Percentiles rank a stretch among this genome's conserved stretches.
Conservation (phyloP, 805 yeast species). For the Middelhovenomyces tepae region DNA sequence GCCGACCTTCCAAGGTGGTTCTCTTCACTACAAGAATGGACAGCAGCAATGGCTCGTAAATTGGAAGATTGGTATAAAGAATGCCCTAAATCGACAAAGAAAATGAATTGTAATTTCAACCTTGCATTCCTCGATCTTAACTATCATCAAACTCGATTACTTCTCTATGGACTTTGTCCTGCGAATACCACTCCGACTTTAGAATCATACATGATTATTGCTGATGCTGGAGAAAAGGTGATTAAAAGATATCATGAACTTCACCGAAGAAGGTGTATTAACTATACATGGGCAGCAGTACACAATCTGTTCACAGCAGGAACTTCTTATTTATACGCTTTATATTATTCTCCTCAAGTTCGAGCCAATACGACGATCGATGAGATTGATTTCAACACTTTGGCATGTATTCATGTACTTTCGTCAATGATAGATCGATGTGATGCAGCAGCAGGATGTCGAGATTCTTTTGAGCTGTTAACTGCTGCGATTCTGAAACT, state of each 20-base stretch:
- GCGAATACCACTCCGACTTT: constrained; percentile 40
- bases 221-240: constrained; percentile 57
- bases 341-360: constrained; percentile 58
- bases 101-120: constrained; percentile 70
- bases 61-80: constrained; percentile 55
- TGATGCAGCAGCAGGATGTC: constrained; percentile 68
- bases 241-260: constrained; percentile 55
- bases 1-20: constrained; percentile 63
- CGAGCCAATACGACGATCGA: constrained; percentile 37
- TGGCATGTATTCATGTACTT: constrained; percentile 41
- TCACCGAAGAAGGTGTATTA: constrained; percentile 48
- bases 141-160: constrained; percentile 63
- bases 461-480: constrained; percentile 61
- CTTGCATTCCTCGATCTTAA: constrained; percentile 62
- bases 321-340: constrained; percentile 67
- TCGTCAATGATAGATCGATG: constrained; percentile 57
- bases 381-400: constrained; percentile 41
- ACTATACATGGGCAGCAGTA: constrained; percentile 90
- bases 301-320: constrained; percentile 87
- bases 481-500: constrained; percentile 63
- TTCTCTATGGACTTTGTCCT: constrained; percentile 73
- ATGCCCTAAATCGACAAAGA: constrained; percentile 46
- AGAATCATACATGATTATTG: constrained; percentile 47
- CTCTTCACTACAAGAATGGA: constrained; percentile 53
- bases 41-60: constrained; percentile 38